phyloP scores from a whole-genome alignment of 129 eudicot genomes.

The Flaveria bidentis region DNA sequence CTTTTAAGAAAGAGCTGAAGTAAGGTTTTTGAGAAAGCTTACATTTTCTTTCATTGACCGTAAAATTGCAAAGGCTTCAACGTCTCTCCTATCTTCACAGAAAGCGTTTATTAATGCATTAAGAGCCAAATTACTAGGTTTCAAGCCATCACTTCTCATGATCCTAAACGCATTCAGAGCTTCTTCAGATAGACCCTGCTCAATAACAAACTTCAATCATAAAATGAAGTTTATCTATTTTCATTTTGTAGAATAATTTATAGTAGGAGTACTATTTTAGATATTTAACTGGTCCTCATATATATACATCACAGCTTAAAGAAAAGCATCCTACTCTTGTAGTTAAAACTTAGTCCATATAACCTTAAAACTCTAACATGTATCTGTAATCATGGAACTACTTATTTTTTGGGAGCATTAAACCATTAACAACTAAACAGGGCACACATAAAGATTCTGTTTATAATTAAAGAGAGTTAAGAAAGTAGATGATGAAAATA shows the following conservation, averaged over 20 bases:
- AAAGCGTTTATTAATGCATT: slow-evolving; percentile 93
- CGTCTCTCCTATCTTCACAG: slow-evolving; percentile 91
- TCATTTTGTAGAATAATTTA: slow-evolving; percentile 23
- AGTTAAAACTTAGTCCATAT: slow-evolving; percentile 1
- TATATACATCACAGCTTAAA: neutral
- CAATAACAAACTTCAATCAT: slow-evolving; percentile 24
- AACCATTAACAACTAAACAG: slow-evolving; percentile 12
- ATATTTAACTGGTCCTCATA: neutral
- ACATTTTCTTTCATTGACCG: slow-evolving; percentile 93
- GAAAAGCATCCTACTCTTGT: neutral
- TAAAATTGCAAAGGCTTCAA: slow-evolving; percentile 85
- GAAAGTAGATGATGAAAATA: slow-evolving; percentile 33
- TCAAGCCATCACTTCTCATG: slow-evolving; percentile 89
- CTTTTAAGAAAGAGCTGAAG: neutral
- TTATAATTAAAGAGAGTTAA: neutral
- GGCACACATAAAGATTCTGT: neutral
- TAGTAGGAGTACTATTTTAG: neutral
- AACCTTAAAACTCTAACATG: neutral
- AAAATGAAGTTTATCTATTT: slow-evolving; percentile 11
- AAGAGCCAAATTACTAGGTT: slow-evolving; percentile 87
- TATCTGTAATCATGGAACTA: neutral
- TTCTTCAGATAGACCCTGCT: slow-evolving; percentile 91
- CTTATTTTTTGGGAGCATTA: slow-evolving; percentile 13
- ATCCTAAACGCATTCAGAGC: slow-evolving; percentile 84
- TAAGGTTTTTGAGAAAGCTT: slow-evolving; percentile 28